Evolutionary conservation across 148 eudicot species (phyloP).

Genomic region (Euryodendron excelsum): DNA sequence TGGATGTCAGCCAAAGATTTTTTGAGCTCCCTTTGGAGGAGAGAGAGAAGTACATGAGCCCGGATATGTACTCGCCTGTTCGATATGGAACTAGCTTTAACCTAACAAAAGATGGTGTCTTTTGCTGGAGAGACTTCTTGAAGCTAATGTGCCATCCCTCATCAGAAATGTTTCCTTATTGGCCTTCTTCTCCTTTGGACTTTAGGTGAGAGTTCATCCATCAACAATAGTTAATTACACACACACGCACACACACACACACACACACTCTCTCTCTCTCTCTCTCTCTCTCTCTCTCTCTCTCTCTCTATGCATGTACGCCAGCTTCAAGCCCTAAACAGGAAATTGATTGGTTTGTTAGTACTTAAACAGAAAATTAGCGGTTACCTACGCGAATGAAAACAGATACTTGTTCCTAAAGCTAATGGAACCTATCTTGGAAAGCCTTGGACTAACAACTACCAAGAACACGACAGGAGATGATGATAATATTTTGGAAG

Average conservation of each 20-base stretch:
- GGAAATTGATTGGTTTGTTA: slow-evolving; percentile 1
- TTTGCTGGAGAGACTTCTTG: slow-evolving; percentile 84
- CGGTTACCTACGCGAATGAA: slow-evolving; percentile 49
- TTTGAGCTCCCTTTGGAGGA: slow-evolving; percentile 65
- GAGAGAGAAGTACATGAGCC: slow-evolving; percentile 56
- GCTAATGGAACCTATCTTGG: slow-evolving; percentile 71
- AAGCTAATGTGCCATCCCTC: slow-evolving; percentile 65
- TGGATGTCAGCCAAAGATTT: slow-evolving; percentile 52
- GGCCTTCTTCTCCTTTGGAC: slow-evolving; percentile 78
- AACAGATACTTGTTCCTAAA: slow-evolving; percentile 47
- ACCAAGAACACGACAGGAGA: slow-evolving; percentile 8
- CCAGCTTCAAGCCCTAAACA: background rate
- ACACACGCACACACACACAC: too few relatives aligned
- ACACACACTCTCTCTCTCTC: too few relatives aligned
- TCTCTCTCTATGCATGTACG: too few relatives aligned
- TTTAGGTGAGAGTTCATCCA: slow-evolving; percentile 56
- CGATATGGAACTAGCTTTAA: slow-evolving; percentile 89
- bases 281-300: too few relatives aligned
- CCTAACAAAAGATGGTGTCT: slow-evolving; percentile 68
- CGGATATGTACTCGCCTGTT: slow-evolving; percentile 53
- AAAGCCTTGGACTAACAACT: slow-evolving; percentile 52
- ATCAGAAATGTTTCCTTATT: slow-evolving; percentile 48
- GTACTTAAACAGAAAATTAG: slow-evolving; percentile 51
- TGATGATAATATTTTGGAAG: slow-evolving; percentile 42
- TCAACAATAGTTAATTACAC: background rate